Evolutionary conservation across 1,139 yeast species (phyloP), one percentile per base, ranked within the genome.

Genomic region (Geotrichum australiense): DNA sequence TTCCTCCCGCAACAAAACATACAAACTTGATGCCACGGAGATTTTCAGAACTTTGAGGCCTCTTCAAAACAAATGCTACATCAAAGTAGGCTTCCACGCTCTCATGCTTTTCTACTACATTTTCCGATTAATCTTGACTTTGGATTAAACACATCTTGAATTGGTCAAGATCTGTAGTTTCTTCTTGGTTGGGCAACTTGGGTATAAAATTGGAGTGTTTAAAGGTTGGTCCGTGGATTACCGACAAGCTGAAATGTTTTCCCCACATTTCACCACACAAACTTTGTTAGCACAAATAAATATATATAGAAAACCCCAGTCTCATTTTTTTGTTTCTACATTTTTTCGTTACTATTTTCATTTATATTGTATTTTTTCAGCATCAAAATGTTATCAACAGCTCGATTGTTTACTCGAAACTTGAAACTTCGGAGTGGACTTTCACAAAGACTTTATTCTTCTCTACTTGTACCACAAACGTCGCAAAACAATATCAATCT

Each of bases 1-100:
- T 12, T 18, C 27, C 11, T 16, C 22, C 8, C 25, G 30, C 20
- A 76, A 75, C 57, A 83, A 83, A 63, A 76, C 77, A 61, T 86
- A 84, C 62, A 68, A 81, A 53, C 76, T 86, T 63, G 96, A 87
- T 63, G 96, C 96, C 46, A 87, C 96, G 39, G 95, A 86, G 65
- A 87, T 87, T 56, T 87, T 87, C 69, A 80, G 96, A 70, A 87
- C 95, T 39, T 76, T 87, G 57, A 75, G 83, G 53, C 80, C 79
- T 59, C 91, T 86, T 68, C 86, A 87, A 75, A 80, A 80, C 61
- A 96, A 86, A 66, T 76, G 87, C 38, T 85, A 86, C 58, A 66
- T 83, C 62, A 87, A 86, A 65, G 74, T 87, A 56, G 95, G 89
- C 16, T 84, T 83, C 75, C 87, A 84, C 63, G 71, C 86, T 58